Conservation (phyloP, 2,329 filamentous ascomycete genomes). For the Colletotrichum shisoi region DNA sequence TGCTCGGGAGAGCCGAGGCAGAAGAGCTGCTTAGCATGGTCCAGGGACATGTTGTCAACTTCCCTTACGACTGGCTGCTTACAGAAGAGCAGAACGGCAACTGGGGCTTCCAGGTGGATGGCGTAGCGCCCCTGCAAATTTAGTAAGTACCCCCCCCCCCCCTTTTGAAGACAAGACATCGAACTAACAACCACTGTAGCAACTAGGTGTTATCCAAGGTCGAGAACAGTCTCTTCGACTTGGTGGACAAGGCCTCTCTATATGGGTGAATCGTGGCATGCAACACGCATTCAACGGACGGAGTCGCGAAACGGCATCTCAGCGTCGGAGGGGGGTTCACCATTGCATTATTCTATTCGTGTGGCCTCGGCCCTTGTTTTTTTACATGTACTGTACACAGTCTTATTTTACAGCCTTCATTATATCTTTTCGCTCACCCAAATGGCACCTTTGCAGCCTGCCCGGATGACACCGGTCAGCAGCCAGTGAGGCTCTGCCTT, state of each 20-base stretch:
- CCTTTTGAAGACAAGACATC: not conserved
- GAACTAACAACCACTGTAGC: slow-evolving; percentile 46
- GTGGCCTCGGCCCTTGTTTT: slow-evolving; percentile 25
- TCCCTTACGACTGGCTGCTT: slow-evolving; percentile 94
- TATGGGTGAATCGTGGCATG: slow-evolving; percentile 18
- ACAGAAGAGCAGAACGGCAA: slow-evolving; percentile 92
- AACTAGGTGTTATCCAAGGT: slow-evolving; percentile 44
- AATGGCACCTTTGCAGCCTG: slow-evolving; percentile 91
- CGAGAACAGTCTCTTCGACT: slow-evolving; percentile 10
- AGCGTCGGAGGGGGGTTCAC: not conserved
- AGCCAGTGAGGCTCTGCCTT: slow-evolving; percentile 89
- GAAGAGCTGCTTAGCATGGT: slow-evolving; percentile 82
- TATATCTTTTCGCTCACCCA: slow-evolving; percentile 83
- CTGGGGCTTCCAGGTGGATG: slow-evolving; percentile 96
- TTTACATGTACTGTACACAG: slow-evolving; percentile 40
- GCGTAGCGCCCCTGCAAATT: slow-evolving; percentile 94
- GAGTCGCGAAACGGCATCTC: slow-evolving; percentile 2
- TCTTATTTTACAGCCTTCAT: slow-evolving; percentile 39
- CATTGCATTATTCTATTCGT: slow-evolving; percentile 24
- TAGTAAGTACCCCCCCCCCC: slow-evolving; percentile 70
- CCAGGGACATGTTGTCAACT: slow-evolving; percentile 88
- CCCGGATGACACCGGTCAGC: slow-evolving; percentile 83
- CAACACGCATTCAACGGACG: slow-evolving; percentile 3
- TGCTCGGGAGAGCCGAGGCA: slow-evolving; percentile 77
- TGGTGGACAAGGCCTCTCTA: slow-evolving; percentile 9